Percentiles rank a stretch among this genome's conserved stretches.
Evolutionary conservation across 2,329 filamentous ascomycete species (phyloP).

Genomic region (Claviceps cyperi): DNA sequence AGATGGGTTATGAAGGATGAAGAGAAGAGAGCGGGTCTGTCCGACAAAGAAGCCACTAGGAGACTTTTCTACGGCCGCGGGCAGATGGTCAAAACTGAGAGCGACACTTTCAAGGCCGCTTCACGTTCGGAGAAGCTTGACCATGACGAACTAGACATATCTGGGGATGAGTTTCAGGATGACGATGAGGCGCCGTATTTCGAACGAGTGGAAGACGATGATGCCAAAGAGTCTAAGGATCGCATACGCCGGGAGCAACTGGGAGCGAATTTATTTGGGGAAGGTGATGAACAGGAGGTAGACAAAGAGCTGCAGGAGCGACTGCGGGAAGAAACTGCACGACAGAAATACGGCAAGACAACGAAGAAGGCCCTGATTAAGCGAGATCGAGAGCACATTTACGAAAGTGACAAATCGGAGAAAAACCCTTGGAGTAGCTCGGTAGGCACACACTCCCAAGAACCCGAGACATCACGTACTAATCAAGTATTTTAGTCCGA

Average conservation of each 20-base stretch:
- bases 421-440: slow-evolving; percentile 27
- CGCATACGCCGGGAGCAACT: slow-evolving; percentile 68
- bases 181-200: slow-evolving; percentile 69
- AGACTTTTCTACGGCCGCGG: slow-evolving; percentile 35
- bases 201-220: slow-evolving; percentile 70
- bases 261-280: slow-evolving; percentile 71
- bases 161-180: slow-evolving; percentile 67
- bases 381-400: slow-evolving; percentile 75
- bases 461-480: slow-evolving; percentile 5
- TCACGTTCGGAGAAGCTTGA: slow-evolving; percentile 52
- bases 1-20: slow-evolving; percentile 67
- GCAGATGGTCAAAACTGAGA: slow-evolving; percentile 53
- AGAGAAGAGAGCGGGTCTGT: slow-evolving; percentile 39
- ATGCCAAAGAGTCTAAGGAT: slow-evolving; percentile 55
- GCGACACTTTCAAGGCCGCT: slow-evolving; percentile 44
- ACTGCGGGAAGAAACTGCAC: slow-evolving; percentile 51
- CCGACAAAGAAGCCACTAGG: slow-evolving; percentile 47
- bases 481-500: slow-evolving; percentile 28
- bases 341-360: slow-evolving; percentile 59
- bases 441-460: slow-evolving; percentile 12
- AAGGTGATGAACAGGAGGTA: slow-evolving; percentile 54
- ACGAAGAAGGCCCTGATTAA: slow-evolving; percentile 71
- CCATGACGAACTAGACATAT: slow-evolving; percentile 54
- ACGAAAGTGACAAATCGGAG: slow-evolving; percentile 53
- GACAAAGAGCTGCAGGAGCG: slow-evolving; percentile 61